Base-by-base conservation (phyloP, 2,329 filamentous ascomycete genomes). In the Scedosporium aurantiacum region DNA sequence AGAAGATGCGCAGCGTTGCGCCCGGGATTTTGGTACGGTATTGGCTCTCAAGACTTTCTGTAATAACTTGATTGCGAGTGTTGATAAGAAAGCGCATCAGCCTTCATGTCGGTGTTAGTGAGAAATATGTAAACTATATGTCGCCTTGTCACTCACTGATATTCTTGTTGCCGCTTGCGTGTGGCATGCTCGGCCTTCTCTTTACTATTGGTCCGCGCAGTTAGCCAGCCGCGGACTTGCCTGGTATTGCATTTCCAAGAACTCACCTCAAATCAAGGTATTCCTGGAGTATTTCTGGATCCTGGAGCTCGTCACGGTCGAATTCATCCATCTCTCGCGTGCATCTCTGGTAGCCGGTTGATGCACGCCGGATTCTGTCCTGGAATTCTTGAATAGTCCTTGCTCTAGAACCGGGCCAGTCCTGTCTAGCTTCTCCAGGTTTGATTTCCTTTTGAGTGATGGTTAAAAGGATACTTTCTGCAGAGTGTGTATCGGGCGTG, bases 41-140 rank as follows among this genome's bases (percentile, higher is more conserved):
- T 1, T 65, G 55, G 0, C 56, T 41, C 0, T 50, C 58, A 5
- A 80, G 69, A 2, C 66, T 50, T 1, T 57, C 23, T 1, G 65
- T 66, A 4, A 80, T 68, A 14, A 67, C 67, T 0, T 57, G 63
- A 61, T 79, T 80, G 1, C 78, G 74, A 6, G 66, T 71, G 3
- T 62, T 65, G 7, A 80, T 68, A 0, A 78, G 64, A 54, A 71
- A 73, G 4, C 63, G 16, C n/a, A 68, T 66, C 1, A 76, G 67
- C 28, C 72, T 75, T 7, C 3, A 5, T 23, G 54, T 21, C 18
- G 14, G 32, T 4, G 27, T 23, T 43, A 32, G 55, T 21, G 21
- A 32, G 8, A 32, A 40, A 2, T 25, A 14, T 16, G 21, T 1
- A 18, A n/a, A 43, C 3, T 18, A 12, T 40, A 41, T 23, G 3